Evolutionary conservation across 352 stramenopile genomes (phyloP).

Genomic region (Pythium plurisporium): DNA sequence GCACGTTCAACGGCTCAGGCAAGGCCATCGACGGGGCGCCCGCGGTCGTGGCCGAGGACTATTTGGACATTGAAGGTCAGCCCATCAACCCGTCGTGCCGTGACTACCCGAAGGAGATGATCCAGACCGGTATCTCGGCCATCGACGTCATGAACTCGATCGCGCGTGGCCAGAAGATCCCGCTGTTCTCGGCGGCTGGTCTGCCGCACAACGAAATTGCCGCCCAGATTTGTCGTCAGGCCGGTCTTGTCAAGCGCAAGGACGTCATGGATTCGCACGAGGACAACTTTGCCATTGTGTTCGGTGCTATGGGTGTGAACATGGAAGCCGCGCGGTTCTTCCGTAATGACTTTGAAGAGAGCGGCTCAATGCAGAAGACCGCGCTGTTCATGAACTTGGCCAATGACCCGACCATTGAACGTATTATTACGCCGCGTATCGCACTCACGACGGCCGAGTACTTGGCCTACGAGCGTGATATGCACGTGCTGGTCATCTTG

Average conservation of each 20-base stretch:
- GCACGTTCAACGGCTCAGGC: conserved; percentile 97
- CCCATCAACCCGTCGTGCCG: conserved; percentile 99
- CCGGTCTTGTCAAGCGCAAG: conserved; percentile 98
- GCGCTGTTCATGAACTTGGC: conserved; percentile 99
- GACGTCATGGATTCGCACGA: conserved; percentile 98
- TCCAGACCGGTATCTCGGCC: conserved; percentile 99
- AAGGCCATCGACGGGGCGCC: conserved; percentile 98
- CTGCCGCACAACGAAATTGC: conserved; percentile 99
- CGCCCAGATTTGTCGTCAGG: conserved; percentile 98
- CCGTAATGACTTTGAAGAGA: conserved; percentile 97
- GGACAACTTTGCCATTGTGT: conserved; percentile 99
- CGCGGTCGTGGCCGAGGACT: conserved; percentile 97
- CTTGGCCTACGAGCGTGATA: conserved; percentile 98
- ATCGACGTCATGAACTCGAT: conserved; percentile 99
- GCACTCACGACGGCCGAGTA: conserved; percentile 99
- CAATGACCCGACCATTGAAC: conserved; percentile 99
- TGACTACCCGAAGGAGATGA: conserved; percentile 99
- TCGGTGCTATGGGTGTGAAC: conserved; percentile 99
- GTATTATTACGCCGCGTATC: conserved; percentile 99
- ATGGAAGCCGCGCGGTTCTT: conserved; percentile 98
- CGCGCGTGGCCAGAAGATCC: conserved; percentile 99
- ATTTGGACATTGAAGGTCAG: conserved; percentile 98
- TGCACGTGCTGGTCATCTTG: conserved; percentile 99
- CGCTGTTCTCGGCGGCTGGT: conserved; percentile 98
- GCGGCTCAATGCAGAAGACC: conserved; percentile 98